Evolutionary conservation across 306 rosid species (phyloP).

Genomic region (Alnus rubra): DNA sequence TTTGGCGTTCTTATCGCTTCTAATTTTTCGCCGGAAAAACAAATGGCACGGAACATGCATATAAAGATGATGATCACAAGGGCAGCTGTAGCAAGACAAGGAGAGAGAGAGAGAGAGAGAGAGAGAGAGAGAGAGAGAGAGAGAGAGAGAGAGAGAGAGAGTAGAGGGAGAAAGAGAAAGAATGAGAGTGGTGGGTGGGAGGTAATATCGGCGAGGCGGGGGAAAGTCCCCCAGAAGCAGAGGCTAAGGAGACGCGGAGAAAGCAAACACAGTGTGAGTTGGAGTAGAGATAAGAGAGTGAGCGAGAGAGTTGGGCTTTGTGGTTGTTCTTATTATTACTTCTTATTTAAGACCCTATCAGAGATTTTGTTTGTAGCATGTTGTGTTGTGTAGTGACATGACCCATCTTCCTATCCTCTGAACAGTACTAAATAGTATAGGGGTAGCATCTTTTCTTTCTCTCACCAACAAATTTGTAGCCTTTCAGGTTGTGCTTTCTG

Average conservation of each 20-base stretch:
- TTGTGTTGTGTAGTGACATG: constrained; percentile 10
- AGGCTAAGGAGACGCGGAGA: constrained; percentile 44
- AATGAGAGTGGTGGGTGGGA: constrained; percentile 23
- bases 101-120: constrained; percentile 1
- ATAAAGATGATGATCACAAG: constrained; percentile 48
- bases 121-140: constrained; percentile 2
- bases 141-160: constrained; percentile 15
- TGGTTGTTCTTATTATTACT: background rate
- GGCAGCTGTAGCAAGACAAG: background rate
- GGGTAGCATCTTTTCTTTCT: constrained; percentile 12
- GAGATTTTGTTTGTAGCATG: constrained; percentile 5
- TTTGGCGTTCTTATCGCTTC: constrained; percentile 22
- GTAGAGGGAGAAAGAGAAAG: background rate
- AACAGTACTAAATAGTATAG: constrained; percentile 1
- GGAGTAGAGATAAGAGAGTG: background rate
- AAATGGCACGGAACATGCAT: constrained; percentile 35
- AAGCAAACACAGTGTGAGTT: constrained; percentile 15
- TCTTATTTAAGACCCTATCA: background rate
- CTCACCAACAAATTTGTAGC: background rate
- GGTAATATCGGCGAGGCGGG: constrained; percentile 28
- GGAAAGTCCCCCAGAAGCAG: constrained; percentile 40
- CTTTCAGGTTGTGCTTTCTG: constrained; percentile 15
- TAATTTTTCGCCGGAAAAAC: constrained; percentile 40
- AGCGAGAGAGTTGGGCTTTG: background rate
- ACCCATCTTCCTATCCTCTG: constrained; percentile 12